phyloP scores from a whole-genome alignment of 345 rosid species.

The Eucalyptus coolabah region DNA sequence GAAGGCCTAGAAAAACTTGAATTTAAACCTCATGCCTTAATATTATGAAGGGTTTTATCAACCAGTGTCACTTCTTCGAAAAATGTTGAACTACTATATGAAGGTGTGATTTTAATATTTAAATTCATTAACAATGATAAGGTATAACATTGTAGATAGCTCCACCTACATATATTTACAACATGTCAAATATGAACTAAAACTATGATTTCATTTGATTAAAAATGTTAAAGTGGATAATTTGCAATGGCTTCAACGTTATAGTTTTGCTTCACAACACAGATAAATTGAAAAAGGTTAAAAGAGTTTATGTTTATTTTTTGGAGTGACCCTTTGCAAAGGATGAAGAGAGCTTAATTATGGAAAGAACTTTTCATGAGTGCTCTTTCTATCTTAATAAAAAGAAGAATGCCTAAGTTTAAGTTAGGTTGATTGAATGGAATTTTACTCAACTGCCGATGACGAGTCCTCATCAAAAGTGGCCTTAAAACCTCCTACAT shows the following conservation, averaged over 20 bases:
- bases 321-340: not conserved
- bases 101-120: not conserved
- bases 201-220: not conserved
- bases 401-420: not conserved
- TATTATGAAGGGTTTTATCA: not conserved
- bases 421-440: not conserved
- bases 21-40: not conserved
- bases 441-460: not conserved
- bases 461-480: not conserved
- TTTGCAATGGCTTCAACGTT: not conserved
- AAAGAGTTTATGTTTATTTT: not conserved
- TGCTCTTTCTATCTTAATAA: not conserved
- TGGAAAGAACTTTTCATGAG: not conserved
- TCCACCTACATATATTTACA: not conserved
- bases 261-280: not conserved
- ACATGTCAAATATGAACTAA: not conserved
- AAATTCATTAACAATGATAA: not conserved
- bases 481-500: not conserved
- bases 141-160: not conserved
- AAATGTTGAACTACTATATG: not conserved
- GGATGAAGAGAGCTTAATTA: not conserved
- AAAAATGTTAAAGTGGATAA: not conserved
- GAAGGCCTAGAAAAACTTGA: not conserved
- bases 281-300: not conserved
- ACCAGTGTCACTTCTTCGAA: not conserved